Conservation (phyloP, 2,329 filamentous ascomycete species). For the Exophiala spinifera region DNA sequence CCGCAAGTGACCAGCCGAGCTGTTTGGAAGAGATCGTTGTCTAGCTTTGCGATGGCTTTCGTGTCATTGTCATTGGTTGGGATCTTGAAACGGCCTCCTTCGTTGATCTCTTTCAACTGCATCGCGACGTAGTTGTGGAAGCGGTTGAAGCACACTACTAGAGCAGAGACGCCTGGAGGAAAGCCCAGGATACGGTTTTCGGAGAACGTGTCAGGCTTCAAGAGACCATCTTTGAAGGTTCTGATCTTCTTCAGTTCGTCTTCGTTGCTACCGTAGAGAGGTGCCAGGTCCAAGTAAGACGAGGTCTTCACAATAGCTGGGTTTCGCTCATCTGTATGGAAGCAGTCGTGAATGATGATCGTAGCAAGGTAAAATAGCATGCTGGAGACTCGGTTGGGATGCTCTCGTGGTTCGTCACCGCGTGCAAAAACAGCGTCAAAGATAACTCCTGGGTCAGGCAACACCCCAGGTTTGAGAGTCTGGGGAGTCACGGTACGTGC, state of each 20-base stretch:
- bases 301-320: constrained; percentile 62
- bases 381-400: constrained; percentile 65
- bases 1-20: constrained; percentile 43
- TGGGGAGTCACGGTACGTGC: constrained; percentile 58
- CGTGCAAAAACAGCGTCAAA: constrained; percentile 67
- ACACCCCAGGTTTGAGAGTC: constrained; percentile 53
- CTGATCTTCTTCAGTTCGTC: constrained; percentile 59
- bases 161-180: constrained; percentile 60
- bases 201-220: constrained; percentile 65
- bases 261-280: constrained; percentile 64
- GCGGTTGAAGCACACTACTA: constrained; percentile 62
- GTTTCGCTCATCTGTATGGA: constrained; percentile 61
- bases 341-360: constrained; percentile 59
- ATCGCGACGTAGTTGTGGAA: constrained; percentile 66
- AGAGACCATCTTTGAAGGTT: constrained; percentile 58
- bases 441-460: constrained; percentile 60
- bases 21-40: constrained; percentile 57
- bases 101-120: constrained; percentile 61
- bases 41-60: constrained; percentile 44
- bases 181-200: constrained; percentile 61
- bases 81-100: constrained; percentile 52
- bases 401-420: constrained; percentile 47
- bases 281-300: constrained; percentile 67
- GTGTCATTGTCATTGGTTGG: constrained; percentile 27
- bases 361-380: constrained; percentile 69